These are phyloP conservation scores for Cladosporium sp. DNA, from an alignment of 2,329 filamentous ascomycete genomes.

Conservation along the genomic window DNA sequence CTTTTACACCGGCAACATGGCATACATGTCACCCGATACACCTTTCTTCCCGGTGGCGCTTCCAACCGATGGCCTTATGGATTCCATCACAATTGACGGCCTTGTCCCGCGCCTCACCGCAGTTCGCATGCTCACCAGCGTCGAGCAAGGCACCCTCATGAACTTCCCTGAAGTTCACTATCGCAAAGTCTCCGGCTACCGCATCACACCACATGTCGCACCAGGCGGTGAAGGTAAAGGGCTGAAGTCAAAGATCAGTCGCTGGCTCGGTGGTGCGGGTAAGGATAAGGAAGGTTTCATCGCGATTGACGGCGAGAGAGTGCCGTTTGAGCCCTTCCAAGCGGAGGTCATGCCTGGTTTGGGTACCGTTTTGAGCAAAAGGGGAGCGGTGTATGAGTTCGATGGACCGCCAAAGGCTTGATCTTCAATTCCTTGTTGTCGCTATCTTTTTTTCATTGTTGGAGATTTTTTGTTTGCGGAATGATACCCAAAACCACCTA, in stretches of 20 bases:
- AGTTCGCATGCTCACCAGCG: conserved; percentile 64
- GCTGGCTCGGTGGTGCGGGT: conserved; percentile 28
- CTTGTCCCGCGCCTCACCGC: conserved; percentile 64
- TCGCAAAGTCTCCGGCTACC: conserved; percentile 80
- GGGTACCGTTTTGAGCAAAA: conserved; percentile 78
- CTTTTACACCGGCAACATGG: conserved; percentile 94
- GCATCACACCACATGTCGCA: conserved; percentile 61
- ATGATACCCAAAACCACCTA: neutral
- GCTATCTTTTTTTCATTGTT: neutral
- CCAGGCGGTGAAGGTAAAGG: conserved; percentile 11
- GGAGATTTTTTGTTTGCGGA: neutral
- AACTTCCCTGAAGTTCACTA: conserved; percentile 74
- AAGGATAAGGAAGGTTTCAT: conserved; percentile 73
- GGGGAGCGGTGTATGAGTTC: conserved; percentile 66
- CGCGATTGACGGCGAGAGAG: conserved; percentile 85
- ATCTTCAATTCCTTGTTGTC: conserved; percentile 4
- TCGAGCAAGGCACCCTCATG: conserved; percentile 73
- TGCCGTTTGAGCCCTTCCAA: conserved; percentile 87
- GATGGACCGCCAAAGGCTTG: conserved; percentile 26
- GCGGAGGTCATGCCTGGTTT: conserved; percentile 80
- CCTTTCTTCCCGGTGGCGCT: conserved; percentile 85
- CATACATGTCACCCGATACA: conserved; percentile 79
- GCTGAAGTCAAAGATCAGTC: conserved; percentile 20
- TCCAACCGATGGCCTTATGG: conserved; percentile 78
- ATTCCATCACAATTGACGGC: conserved; percentile 76